These are phyloP conservation scores for Trametopsis cervina DNA, from an alignment of 768 basidiomycete genomes.

Conservation along the genomic window DNA sequence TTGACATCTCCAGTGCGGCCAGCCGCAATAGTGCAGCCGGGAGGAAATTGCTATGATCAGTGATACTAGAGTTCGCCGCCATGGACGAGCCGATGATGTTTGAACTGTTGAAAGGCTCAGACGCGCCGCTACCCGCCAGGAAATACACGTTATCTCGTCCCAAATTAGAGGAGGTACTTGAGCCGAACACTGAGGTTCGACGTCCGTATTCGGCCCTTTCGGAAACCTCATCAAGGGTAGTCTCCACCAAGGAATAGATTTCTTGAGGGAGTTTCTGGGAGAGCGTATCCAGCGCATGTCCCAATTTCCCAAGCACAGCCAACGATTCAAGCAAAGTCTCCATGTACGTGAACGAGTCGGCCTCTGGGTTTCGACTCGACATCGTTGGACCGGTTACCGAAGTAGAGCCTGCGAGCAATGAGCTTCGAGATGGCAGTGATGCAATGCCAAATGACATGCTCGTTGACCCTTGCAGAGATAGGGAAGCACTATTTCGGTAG, in stretches of 20 bases:
- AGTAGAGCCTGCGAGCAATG: constrained; percentile 14
- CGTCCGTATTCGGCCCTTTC: constrained; percentile 82
- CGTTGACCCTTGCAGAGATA: constrained; percentile 12
- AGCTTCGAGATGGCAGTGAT: constrained; percentile 14
- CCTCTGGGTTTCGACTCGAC: constrained; percentile 64
- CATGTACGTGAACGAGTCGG: constrained; percentile 89
- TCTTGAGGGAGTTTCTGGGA: constrained; percentile 79
- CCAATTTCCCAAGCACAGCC: constrained; percentile 83
- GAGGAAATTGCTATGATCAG: constrained; percentile 25
- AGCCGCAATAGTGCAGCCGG: constrained; percentile 55
- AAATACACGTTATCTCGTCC: constrained; percentile 14
- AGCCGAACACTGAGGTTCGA: constrained; percentile 33
- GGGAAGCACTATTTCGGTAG: constrained; percentile 18
- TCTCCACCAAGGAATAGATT: constrained; percentile 78
- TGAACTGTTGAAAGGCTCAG: constrained; percentile 10
- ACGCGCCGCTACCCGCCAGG: constrained; percentile 7
- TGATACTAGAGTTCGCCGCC: neutral
- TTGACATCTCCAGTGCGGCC: constrained; percentile 64
- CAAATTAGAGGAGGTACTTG: constrained; percentile 21
- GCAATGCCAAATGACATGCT: constrained; percentile 14
- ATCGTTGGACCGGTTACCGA: constrained; percentile 17
- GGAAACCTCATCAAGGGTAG: constrained; percentile 84
- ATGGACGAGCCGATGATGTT: constrained; percentile 1
- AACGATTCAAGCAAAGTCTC: constrained; percentile 92
- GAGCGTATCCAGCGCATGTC: constrained; percentile 74